Percentiles rank a stretch among this genome's conserved stretches.
phyloP scores from a whole-genome alignment of 257 asterid genomes.

The Marsdenia floribunda region DNA sequence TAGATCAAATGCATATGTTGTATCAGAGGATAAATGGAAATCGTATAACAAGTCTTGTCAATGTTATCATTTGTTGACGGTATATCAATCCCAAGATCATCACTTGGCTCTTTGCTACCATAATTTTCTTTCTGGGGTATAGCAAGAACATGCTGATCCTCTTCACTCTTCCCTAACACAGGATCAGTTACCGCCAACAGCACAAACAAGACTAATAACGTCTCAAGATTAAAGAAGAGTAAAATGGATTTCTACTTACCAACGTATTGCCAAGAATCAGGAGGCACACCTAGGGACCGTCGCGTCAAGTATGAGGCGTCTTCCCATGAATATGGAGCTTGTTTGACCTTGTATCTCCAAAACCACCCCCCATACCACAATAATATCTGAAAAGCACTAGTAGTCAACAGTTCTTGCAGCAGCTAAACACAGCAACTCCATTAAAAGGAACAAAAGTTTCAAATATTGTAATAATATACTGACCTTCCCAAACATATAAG shows the following conservation, averaged over 20 bases:
- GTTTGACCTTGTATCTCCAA: constrained; percentile 81
- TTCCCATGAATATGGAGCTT: constrained; percentile 68
- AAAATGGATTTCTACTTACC: constrained; percentile 36
- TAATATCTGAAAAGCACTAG: constrained; percentile 45
- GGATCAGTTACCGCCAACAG: neutral
- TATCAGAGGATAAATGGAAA: neutral
- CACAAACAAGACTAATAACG: neutral
- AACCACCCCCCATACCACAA: constrained; percentile 77
- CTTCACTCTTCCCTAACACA: neutral
- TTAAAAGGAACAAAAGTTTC: neutral
- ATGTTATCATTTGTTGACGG: neutral
- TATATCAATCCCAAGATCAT: neutral
- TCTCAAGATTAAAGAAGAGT: neutral
- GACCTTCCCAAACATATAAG: constrained; percentile 81
- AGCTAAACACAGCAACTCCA: neutral
- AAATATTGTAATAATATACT: constrained; percentile 5
- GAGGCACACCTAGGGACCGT: constrained; percentile 56
- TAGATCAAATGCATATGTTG: constrained; percentile 18
- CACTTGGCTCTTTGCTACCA: neutral
- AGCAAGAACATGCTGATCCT: neutral
- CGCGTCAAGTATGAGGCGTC: constrained; percentile 83
- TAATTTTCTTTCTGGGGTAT: neutral
- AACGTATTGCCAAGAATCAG: constrained; percentile 63
- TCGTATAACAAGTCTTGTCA: neutral
- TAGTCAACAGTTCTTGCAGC: constrained; percentile 9